phyloP scores from a whole-genome alignment of 2,329 filamentous ascomycete species.

The Akanthomyces muscarius region DNA sequence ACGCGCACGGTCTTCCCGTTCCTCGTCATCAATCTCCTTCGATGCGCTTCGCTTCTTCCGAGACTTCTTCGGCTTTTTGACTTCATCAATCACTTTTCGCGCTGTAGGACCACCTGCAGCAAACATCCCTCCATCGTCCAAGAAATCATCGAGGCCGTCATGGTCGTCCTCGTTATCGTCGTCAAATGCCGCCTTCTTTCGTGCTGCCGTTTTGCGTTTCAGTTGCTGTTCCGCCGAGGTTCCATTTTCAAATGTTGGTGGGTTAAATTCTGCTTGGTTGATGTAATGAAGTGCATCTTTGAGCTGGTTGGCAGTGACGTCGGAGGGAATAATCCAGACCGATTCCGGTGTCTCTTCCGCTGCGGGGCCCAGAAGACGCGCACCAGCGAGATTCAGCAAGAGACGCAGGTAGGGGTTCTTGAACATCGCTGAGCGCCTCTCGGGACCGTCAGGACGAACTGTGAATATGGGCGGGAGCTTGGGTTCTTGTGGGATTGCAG shows the following conservation, averaged over 20 bases:
- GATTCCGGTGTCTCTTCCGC: constrained; percentile 70
- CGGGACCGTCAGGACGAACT: constrained; percentile 61
- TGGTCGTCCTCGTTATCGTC: constrained; percentile 71
- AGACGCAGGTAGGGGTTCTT: constrained; percentile 85
- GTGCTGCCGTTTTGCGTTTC: constrained; percentile 60
- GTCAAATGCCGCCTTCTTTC: constrained; percentile 61
- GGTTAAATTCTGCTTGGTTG: constrained; percentile 72
- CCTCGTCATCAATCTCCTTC: constrained; percentile 54
- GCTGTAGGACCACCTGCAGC: constrained; percentile 62
- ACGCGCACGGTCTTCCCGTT: constrained; percentile 60
- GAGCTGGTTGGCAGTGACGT: constrained; percentile 60
- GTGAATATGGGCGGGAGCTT: constrained; percentile 32
- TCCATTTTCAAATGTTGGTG: constrained; percentile 72
- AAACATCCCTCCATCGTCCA: constrained; percentile 59
- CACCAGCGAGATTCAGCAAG: constrained; percentile 71
- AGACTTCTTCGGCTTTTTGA: constrained; percentile 50
- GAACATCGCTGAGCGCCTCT: constrained; percentile 71
- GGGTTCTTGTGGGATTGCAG: constrained; percentile 24
- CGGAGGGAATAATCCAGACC: constrained; percentile 71
- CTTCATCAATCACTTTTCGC: constrained; percentile 48
- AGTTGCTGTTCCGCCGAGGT: constrained; percentile 72
- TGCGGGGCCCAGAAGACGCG: constrained; percentile 53
- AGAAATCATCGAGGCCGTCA: constrained; percentile 46
- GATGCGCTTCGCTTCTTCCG: constrained; percentile 43
- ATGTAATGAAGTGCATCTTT: constrained; percentile 68